Conservation (phyloP, 441 rosid genomes). For the Sinapis alba region DNA sequence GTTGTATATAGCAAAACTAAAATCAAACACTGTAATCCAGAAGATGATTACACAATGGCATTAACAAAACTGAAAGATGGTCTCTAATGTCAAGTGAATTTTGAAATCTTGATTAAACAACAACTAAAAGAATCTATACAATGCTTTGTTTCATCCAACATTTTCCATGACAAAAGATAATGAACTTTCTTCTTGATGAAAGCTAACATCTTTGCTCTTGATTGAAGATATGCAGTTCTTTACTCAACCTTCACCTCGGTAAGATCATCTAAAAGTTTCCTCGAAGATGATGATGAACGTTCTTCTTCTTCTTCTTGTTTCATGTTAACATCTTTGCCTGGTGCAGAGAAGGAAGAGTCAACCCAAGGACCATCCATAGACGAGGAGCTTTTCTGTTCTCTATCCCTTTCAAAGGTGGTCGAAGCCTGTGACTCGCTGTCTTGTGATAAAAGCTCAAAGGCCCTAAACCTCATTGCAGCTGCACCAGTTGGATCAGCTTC, state of each 20-base stretch:
- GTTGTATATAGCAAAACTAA: conserved; percentile 19
- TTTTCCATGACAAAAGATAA: not conserved
- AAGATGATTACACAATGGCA: not conserved
- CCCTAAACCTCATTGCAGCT: conserved; percentile 52
- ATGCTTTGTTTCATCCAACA: not conserved
- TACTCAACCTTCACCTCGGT: conserved; percentile 34
- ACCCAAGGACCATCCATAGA: conserved; percentile 56
- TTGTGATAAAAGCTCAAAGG: conserved; percentile 54
- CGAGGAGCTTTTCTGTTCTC: conserved; percentile 34
- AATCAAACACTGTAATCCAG: not conserved
- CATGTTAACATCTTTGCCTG: conserved; percentile 29
- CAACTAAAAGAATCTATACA: not conserved
- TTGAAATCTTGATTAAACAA: not conserved
- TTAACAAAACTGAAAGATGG: not conserved
- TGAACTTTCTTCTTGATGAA: not conserved
- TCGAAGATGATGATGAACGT: conserved; percentile 28
- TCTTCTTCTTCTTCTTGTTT: conserved; percentile 14
- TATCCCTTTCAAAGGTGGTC: conserved; percentile 24
- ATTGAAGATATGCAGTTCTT: not conserved
- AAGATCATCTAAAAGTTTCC: conserved; percentile 31
- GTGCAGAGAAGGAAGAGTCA: conserved; percentile 48
- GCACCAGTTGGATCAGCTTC: conserved; percentile 41
- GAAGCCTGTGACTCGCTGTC: conserved; percentile 51
- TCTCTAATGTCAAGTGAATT: not conserved
- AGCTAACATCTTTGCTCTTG: not conserved